Base-by-base conservation (phyloP, 1,139 yeast species). In the Candida labiduridarum region DNA sequence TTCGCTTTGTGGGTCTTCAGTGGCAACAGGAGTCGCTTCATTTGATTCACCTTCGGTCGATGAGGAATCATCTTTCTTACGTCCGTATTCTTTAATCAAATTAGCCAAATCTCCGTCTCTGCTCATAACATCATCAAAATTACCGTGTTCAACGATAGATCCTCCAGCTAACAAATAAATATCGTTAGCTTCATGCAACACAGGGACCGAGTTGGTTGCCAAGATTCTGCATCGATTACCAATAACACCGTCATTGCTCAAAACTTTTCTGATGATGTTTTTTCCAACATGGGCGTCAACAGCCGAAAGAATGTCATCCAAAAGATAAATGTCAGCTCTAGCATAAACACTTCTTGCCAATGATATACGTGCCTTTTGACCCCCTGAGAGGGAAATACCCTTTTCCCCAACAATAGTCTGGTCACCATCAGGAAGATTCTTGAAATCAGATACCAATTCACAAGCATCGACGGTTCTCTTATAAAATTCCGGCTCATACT, bases 381-480 rank as follows among this genome's bases (percentile, higher is more conserved):
- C 77, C 15, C 77, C 77, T 47, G 74, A 67, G 31, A 72, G 61
- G 2, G 77, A 65, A 27, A 71, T 71, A 43, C 78, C 78, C 56
- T 71, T 72, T 51, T 72, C 77, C 7, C 78, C 78, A 19, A 72
- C 76, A 46, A 66, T 62, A 2, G 76, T 71, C 40, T 56, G 58
- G 54, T 71, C 76, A 18, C 74, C 75, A 56, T 71, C 75, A 0
- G 76, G 72, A 41, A 71, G 60, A 12, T 62, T 54, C 16, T 58
- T 55, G 47, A 72, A 62, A 54, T 72, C 77, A 12, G 71, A 59
- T n/a, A 62, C 36, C 40, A 72, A 64, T 49, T 70, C 68, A 59
- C 76, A 71, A 2, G 74, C 76, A 27, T 59, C 63, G 12, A 71
- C 54, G 1, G 74, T 69, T 43, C 52, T 59, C 16, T 63, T 52